Evolutionary conservation across 139 green algal species (phyloP), one percentile per base, ranked within the genome.

Genomic region (Diplosphaera chodatii): DNA sequence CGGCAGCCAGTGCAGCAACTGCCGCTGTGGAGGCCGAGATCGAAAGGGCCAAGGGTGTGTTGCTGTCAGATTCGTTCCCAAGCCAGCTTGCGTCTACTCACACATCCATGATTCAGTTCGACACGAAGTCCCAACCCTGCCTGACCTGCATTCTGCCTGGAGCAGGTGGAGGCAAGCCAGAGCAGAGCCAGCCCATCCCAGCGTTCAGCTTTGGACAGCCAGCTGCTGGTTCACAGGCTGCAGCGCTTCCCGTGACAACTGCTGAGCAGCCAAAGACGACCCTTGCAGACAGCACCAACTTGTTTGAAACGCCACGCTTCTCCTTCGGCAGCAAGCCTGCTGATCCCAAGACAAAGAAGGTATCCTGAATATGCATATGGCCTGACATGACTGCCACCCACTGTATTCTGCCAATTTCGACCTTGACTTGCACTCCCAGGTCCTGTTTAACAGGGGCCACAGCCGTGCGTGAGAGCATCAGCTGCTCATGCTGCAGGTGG

Each of bases 181-280:
- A 25, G 4, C 33, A 25, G 66, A 28, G 34, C 66, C 21, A 32
- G 37, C 37, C 66, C 2, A 34, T 34, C 16, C 20, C 32, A 55
- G 18, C 64, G 23, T 69, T 69, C 64, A 69, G 18, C 31, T 69
- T 69, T 69, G 64, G 64, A 1, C 16, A 29, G 16, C 21, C 64
- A 1, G 31, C 64, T 13, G 64, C 64, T 4, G 48, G 13, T 27
- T 21, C 48, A 18, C 23, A 20, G 64, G 31, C 64, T 18, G 32
- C 16, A 20, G 64, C 64, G 31, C 22, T n/a, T n/a, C n/a, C 64
- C 31, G 20, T 32, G 20, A 16, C 31, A 5, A 3, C 48, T 23
- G 16, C 48, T 18, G 10, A 59, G 48, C 48, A 59, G 48, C 48
- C 48, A 18, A 59, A n/a, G 48, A n/a, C 48, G 48, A 59, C 25